These are phyloP conservation scores for Talaromyces ruber DNA, from an alignment of 495 filamentous ascomycete genomes.

Conservation along the genomic window DNA sequence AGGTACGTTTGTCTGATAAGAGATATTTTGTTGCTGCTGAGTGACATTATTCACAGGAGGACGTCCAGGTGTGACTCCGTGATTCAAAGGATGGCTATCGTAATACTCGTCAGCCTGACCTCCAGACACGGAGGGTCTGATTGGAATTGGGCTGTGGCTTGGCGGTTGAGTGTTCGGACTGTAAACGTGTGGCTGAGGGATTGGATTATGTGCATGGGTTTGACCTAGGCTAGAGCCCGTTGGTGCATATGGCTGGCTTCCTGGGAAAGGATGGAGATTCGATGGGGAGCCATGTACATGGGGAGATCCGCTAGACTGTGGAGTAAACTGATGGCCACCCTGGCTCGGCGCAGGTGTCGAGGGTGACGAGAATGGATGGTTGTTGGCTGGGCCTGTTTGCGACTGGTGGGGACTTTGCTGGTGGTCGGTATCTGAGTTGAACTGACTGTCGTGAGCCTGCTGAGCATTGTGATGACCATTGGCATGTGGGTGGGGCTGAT, in stretches of 20 bases:
- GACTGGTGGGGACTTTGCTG: not conserved
- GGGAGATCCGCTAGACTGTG: not conserved
- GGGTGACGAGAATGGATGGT: not conserved
- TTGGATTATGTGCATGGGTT: not conserved
- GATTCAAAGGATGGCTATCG: not conserved
- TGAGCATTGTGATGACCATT: not conserved
- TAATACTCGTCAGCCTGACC: not conserved
- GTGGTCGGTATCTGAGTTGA: not conserved
- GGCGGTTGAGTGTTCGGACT: not conserved
- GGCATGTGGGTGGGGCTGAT: not conserved
- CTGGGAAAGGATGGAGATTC: not conserved
- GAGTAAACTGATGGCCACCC: not conserved
- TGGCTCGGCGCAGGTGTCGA: not conserved
- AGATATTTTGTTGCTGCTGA: not conserved
- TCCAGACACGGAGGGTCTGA: not conserved
- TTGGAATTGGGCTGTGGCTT: not conserved
- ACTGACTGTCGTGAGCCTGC: not conserved
- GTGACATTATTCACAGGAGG: too few relatives aligned
- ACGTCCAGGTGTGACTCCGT: not conserved
- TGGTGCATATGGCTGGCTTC: not conserved
- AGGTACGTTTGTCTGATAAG: not conserved
- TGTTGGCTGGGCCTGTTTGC: not conserved
- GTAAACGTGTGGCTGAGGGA: not conserved
- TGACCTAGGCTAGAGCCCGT: not conserved
- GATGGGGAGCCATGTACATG: not conserved